Evolutionary conservation across 352 stramenopile genomes (phyloP), one percentile per base, ranked within the genome.

Genomic region (Pythium vanterpoolii): DNA sequence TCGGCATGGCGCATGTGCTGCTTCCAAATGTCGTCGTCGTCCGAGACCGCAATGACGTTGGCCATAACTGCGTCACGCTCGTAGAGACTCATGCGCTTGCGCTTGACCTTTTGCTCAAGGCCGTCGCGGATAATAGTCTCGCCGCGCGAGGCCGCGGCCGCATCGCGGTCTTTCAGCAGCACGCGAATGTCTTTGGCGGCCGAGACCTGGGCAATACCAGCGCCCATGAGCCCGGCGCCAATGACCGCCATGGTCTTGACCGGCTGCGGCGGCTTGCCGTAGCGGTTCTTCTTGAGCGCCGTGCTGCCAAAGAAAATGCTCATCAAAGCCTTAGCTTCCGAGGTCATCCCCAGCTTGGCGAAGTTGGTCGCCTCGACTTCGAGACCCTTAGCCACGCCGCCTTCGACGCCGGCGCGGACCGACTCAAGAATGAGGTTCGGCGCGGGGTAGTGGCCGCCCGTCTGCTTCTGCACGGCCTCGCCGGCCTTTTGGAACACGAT

Each of bases 241-340:
- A 99, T 83, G 4, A 99, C 96, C 0, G 90, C 93, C 55, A 99
- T 95, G 26, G 86, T 98, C 61, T 98, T 84, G 26, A 97, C 84
- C 18, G 74, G 79, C 67, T 93, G 79, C 49, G 73, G 60, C 0
- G 95, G 91, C 46, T 93, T 93, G 55, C 87, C 90, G 66, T 96
- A 99, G 19, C 86, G 80, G 75, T 99, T 97, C 77, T 99, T 99
- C 81, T 99, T 99, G 47, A 99, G 85, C 43, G 89, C 79, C n/a
- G 89, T 98, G 77, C 97, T 97, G 24, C 94, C 94, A 69, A 99
- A 97, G 77, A 99, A 99, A 62, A 99, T 96, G 62, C 95, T 97
- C 83, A 98, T 98, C 9, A 99, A 77, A 13, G 92, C 91, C 72
- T 97, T 96, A 19, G 90, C 97, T 67, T 98, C 96, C 42, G 76